phyloP scores from a whole-genome alignment of 2,329 filamentous ascomycete genomes.

The Fusarium algeriense region DNA sequence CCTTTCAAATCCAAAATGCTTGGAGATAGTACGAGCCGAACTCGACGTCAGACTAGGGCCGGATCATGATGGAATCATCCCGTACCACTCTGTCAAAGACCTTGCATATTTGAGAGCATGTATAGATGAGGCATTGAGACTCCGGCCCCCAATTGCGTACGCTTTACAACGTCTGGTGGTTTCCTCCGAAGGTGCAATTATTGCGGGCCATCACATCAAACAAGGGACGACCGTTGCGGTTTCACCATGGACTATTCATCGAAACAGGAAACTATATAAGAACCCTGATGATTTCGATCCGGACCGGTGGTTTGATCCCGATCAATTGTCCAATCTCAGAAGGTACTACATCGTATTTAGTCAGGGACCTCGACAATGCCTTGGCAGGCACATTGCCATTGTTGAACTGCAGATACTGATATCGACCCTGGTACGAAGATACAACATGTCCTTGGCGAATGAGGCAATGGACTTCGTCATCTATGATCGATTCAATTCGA shows the following conservation, averaged over 20 bases:
- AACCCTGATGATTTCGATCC: background rate
- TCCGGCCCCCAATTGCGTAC: background rate
- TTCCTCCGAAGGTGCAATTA: background rate
- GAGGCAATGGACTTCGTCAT: slow-evolving; percentile 7
- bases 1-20: background rate
- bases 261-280: background rate
- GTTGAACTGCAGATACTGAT: background rate
- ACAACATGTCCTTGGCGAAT: background rate
- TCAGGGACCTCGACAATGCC: background rate
- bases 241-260: background rate
- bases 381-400: background rate
- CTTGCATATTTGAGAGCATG: background rate
- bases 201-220: background rate
- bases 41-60: background rate
- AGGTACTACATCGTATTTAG: background rate
- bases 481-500: background rate
- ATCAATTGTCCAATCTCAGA: background rate
- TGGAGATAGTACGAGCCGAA: background rate
- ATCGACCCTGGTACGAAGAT: background rate
- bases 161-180: background rate
- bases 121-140: background rate
- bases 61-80: background rate
- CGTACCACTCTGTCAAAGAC: background rate
- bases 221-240: background rate
- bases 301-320: background rate